These are phyloP conservation scores for Neonothopanus nambi DNA, from an alignment of 1,284 basidiomycete genomes.

Conservation along the genomic window DNA sequence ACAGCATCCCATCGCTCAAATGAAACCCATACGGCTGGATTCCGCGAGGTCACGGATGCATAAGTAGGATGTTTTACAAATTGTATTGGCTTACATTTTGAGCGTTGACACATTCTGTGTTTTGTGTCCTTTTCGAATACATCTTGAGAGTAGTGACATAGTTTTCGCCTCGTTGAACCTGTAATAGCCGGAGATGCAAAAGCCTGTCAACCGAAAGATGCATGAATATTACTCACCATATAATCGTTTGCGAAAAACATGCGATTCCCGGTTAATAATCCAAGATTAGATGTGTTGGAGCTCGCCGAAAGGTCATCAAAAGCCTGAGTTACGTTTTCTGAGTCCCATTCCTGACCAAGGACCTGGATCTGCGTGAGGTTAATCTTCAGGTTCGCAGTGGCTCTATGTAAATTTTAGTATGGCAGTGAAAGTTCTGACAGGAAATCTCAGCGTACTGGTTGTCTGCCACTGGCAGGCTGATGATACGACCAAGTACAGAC, in stretches of 20 bases:
- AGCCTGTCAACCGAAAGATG: too few species aligned
- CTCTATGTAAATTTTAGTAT: slow-evolving; percentile 1
- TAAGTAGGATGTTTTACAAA: not conserved
- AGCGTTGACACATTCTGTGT: slow-evolving; percentile 64
- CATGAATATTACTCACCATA: slow-evolving; percentile 47
- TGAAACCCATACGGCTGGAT: slow-evolving; percentile 62
- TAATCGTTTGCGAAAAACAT: slow-evolving; percentile 72
- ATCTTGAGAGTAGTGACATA: slow-evolving; percentile 66
- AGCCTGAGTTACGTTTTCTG: slow-evolving; percentile 41
- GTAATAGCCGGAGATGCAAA: not conserved
- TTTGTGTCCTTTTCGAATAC: slow-evolving; percentile 60
- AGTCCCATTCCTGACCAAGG: slow-evolving; percentile 55
- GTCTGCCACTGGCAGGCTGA: slow-evolving; percentile 61
- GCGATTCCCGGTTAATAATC: slow-evolving; percentile 56
- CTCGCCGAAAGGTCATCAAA: slow-evolving; percentile 38
- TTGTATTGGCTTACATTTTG: slow-evolving; percentile 47
- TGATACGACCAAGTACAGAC: slow-evolving; percentile 62
- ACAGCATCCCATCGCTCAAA: slow-evolving; percentile 61
- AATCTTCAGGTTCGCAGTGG: slow-evolving; percentile 50
- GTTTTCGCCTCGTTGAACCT: slow-evolving; percentile 59
- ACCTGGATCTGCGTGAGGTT: slow-evolving; percentile 53
- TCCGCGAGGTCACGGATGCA: not conserved
- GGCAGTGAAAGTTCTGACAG: not conserved
- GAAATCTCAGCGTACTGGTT: slow-evolving; percentile 44
- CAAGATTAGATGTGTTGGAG: slow-evolving; percentile 51